Percentiles rank a stretch among this genome's conserved stretches.
Conservation (phyloP, 371 early-diverging fungal species). For the Antonospora locustae region DNA sequence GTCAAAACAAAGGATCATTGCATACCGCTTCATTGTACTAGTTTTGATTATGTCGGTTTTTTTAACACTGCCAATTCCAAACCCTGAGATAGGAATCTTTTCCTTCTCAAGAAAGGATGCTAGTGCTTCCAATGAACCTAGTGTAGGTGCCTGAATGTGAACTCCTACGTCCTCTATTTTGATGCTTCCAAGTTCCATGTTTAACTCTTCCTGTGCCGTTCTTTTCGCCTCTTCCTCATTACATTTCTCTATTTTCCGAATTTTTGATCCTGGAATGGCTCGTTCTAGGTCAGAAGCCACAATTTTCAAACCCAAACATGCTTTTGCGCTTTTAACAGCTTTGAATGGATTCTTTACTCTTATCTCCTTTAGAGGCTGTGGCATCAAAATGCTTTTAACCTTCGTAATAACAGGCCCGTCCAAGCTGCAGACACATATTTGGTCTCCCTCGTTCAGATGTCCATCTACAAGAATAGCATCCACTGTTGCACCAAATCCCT, state of each 20-base stretch:
- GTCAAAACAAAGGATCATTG: slow-evolving; percentile 93
- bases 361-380: slow-evolving; percentile 91
- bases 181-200: slow-evolving; percentile 28
- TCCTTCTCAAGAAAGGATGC: slow-evolving; percentile 75
- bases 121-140: slow-evolving; percentile 95
- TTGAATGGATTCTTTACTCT: slow-evolving; percentile 69
- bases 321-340: slow-evolving; percentile 86
- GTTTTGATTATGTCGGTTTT: slow-evolving; percentile 88
- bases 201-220: slow-evolving; percentile 63
- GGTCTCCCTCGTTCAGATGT: slow-evolving; percentile 82
- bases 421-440: slow-evolving; percentile 82
- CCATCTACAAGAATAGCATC: slow-evolving; percentile 97
- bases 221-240: slow-evolving; percentile 88
- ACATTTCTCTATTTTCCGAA: slow-evolving; percentile 66
- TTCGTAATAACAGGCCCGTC: slow-evolving; percentile 88
- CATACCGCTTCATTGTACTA: slow-evolving; percentile 75
- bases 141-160: slow-evolving; percentile 91
- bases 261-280: slow-evolving; percentile 89
- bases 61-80: slow-evolving; percentile 92
- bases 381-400: slow-evolving; percentile 81
- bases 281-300: slow-evolving; percentile 81
- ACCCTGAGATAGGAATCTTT: slow-evolving; percentile 85
- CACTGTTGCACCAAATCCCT: slow-evolving; percentile 92
- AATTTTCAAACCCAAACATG: slow-evolving; percentile 92
- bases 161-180: slow-evolving; percentile 61